Evolutionary conservation across 352 stramenopile species (phyloP).

Genomic region (Blastocystis sp.): DNA sequence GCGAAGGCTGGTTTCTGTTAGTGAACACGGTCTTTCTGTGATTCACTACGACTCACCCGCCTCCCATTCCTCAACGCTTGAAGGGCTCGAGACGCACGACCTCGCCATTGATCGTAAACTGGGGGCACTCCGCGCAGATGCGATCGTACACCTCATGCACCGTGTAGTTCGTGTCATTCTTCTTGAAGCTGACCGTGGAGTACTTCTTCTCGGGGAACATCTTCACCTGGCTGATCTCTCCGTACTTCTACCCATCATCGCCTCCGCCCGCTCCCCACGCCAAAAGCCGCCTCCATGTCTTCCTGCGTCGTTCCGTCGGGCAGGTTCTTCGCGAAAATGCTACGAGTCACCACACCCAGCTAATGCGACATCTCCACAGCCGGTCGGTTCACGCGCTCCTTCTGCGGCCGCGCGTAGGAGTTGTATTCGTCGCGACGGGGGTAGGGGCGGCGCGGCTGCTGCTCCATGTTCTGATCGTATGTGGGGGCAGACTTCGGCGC

Average conservation of each 20-base stretch:
- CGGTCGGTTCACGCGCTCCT: too few relatives aligned
- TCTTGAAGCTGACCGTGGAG: constrained; percentile 24
- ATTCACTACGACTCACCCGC: constrained; percentile 24
- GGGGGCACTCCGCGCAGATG: not conserved
- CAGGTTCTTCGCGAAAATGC: constrained; percentile 36
- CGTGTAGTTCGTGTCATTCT: not conserved
- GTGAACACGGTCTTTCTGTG: constrained; percentile 8
- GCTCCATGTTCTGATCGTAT: not conserved
- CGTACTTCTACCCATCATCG: not conserved
- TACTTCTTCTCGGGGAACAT: constrained; percentile 33
- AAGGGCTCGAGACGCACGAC: constrained; percentile 32
- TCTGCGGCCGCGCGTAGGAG: not conserved
- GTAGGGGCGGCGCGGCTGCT: not conserved
- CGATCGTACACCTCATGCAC: constrained; percentile 30
- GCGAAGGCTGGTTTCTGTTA: not conserved
- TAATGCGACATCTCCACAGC: constrained; percentile 19
- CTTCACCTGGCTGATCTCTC: constrained; percentile 43
- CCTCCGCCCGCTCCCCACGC: not conserved
- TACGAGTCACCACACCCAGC: not conserved
- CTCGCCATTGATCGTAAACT: not conserved
- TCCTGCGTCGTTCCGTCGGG: not conserved
- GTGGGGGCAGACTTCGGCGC: not conserved
- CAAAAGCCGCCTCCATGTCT: not conserved
- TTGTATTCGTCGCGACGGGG: not conserved
- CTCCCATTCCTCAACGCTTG: not conserved